phyloP scores from a whole-genome alignment of 140 eudicot genomes.

The Ambrosia hybrid region DNA sequence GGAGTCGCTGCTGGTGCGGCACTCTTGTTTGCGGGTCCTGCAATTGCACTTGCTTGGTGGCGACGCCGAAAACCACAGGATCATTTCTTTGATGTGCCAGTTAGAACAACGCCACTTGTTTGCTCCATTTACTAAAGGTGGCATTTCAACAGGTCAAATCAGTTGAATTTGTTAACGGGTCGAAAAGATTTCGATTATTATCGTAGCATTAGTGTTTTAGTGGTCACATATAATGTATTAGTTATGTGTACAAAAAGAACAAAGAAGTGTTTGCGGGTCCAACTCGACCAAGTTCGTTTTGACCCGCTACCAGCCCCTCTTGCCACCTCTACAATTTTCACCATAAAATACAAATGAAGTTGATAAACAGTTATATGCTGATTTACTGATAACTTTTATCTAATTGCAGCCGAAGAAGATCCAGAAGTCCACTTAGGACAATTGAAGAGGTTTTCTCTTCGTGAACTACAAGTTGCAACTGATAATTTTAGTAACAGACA shows the following conservation, averaged over 20 bases:
- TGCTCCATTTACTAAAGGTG: background rate
- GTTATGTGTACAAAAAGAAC: background rate
- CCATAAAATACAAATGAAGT: background rate
- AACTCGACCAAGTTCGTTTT: background rate
- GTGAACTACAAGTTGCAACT: constrained; percentile 90
- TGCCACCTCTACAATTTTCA: background rate
- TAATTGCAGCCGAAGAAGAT: constrained; percentile 88
- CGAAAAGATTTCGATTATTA: background rate
- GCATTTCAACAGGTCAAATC: background rate
- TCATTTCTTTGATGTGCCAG: constrained; percentile 98
- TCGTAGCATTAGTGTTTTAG: background rate
- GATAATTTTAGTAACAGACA: constrained; percentile 75
- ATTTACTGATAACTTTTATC: constrained; percentile 2
- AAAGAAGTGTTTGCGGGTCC: constrained; percentile 4
- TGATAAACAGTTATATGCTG: background rate
- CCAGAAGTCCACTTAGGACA: constrained; percentile 98
- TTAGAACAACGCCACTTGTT: constrained; percentile 35
- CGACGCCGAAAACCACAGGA: constrained; percentile 80
- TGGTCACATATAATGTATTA: background rate
- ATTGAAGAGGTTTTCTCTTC: constrained; percentile 82
- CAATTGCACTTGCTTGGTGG: constrained; percentile 84
- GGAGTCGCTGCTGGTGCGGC: constrained; percentile 99
- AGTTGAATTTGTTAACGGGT: background rate
- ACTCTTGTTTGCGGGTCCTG: constrained; percentile 87
- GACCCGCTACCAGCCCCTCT: too few relatives aligned